phyloP scores from a whole-genome alignment of 257 asterid genomes.

The Ajuga chamaepitys region DNA sequence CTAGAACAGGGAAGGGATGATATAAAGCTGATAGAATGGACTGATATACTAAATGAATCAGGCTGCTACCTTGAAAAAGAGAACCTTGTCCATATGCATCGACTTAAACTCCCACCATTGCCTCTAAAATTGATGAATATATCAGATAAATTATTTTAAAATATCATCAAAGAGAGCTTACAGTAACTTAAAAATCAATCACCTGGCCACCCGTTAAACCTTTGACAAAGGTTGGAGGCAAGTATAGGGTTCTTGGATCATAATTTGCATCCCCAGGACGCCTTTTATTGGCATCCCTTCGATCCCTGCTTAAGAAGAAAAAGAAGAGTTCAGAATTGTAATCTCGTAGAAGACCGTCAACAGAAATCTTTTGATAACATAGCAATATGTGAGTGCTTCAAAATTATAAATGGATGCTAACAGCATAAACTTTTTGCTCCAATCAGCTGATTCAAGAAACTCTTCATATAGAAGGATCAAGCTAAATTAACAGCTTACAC shows the following conservation, averaged over 20 bases:
- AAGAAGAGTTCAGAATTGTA: neutral
- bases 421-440: neutral
- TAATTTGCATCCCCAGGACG: conserved; percentile 64
- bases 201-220: conserved; percentile 90
- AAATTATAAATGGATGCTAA: neutral
- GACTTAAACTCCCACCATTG: conserved; percentile 99
- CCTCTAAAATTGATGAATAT: conserved; percentile 45
- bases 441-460: neutral
- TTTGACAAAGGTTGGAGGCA: conserved; percentile 70
- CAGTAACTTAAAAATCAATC: conserved; percentile 24
- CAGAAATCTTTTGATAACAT: neutral
- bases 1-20: conserved; percentile 3
- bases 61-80: conserved; percentile 79
- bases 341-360: neutral
- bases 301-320: conserved; percentile 41
- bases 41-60: conserved; percentile 11
- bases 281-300: conserved; percentile 70
- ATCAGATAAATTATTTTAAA: conserved; percentile 13
- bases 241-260: conserved; percentile 76
- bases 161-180: conserved; percentile 2
- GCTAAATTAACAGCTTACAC: conserved; percentile 40
- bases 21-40: neutral
- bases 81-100: conserved; percentile 97
- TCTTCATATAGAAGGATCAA: neutral
- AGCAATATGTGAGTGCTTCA: neutral